Evolutionary conservation across 23 red algal species (phyloP).

Genomic region (Agarophyton chilense): DNA sequence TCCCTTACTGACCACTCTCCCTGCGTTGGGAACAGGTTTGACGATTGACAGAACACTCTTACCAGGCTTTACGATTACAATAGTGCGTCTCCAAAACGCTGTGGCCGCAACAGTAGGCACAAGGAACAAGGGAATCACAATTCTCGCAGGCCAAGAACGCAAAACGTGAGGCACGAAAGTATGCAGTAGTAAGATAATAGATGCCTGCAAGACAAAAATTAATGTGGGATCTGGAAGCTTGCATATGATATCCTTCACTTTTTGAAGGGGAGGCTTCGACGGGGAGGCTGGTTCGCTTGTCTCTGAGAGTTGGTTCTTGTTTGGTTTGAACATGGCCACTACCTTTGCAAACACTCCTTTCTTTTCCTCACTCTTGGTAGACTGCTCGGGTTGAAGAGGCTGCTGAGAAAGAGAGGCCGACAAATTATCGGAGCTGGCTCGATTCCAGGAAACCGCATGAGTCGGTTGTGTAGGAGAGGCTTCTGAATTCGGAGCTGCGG

Average conservation of each 20-base stretch:
- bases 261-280: constrained; percentile 19
- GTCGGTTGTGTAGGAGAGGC: not conserved
- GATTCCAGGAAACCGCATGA: not conserved
- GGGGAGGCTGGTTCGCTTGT: not conserved
- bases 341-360: not conserved
- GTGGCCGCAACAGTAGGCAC: constrained; percentile 15
- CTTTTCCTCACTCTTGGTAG: not conserved
- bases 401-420: not conserved
- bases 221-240: constrained; percentile 54
- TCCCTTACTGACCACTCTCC: constrained; percentile 48
- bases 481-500: not conserved
- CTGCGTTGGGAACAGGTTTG: constrained; percentile 62
- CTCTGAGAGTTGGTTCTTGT: not conserved
- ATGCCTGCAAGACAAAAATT: constrained; percentile 14
- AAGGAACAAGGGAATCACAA: constrained; percentile 22
- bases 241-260: constrained; percentile 35
- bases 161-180: constrained; percentile 18
- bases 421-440: constrained; percentile 10
- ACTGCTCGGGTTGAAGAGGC: not conserved
- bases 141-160: constrained; percentile 19
- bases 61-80: constrained; percentile 9
- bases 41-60: not conserved
- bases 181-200: constrained; percentile 38
- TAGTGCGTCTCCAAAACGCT: constrained; percentile 51
- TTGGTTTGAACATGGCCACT: not conserved